Evolutionary conservation across 768 basidiomycete genomes (phyloP).

Genomic region (Macrolepiota fuliginosa): DNA sequence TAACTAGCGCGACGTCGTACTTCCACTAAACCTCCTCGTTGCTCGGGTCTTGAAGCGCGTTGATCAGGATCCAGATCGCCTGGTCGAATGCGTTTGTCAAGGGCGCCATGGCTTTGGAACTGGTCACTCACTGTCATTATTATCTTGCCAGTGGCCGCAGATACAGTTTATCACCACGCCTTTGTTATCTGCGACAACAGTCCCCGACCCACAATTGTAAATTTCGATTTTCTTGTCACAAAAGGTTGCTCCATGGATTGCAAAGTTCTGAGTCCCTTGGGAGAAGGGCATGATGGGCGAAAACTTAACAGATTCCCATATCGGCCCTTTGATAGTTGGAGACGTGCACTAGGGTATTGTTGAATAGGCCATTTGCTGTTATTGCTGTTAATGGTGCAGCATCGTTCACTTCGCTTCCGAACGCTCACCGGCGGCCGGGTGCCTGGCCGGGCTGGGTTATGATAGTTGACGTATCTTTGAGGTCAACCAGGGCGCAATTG

Average conservation of each 20-base stretch:
- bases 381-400: too few species aligned
- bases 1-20: background rate
- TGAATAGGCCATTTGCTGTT: too few species aligned
- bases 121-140: background rate
- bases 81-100: background rate
- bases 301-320: background rate
- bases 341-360: too few species aligned
- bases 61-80: background rate
- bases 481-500: too few species aligned
- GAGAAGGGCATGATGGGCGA: background rate
- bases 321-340: too few species aligned
- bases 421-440: too few species aligned
- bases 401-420: too few species aligned
- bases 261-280: background rate
- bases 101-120: background rate
- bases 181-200: background rate
- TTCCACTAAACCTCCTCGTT: background rate
- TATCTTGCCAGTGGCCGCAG: background rate
- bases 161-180: background rate
- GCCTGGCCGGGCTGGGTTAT: too few species aligned
- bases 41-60: background rate
- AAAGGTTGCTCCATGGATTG: too few species aligned
- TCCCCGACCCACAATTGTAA: background rate
- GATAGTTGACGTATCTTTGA: too few species aligned
- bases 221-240: background rate